A percentile compares a stretch with the other conserved stretches of the same genome.
Conservation (phyloP, 331 rosid species). For the Ulmus americana region DNA sequence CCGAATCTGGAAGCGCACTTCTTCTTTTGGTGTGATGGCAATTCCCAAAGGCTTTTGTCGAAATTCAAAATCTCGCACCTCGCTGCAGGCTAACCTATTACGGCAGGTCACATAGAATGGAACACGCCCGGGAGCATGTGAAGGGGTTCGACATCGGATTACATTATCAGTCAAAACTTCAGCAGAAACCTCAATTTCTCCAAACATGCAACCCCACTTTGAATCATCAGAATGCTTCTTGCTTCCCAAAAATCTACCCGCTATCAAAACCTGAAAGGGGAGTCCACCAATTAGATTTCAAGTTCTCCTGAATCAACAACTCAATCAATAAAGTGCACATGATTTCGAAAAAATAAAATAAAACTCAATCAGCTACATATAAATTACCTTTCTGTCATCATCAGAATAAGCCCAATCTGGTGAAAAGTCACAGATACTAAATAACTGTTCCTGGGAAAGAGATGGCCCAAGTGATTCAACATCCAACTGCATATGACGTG, state of each 20-base stretch:
- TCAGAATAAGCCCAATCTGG: constrained; percentile 79
- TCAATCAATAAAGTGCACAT: constrained; percentile 9
- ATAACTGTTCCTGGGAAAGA: constrained; percentile 66
- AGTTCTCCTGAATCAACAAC: constrained; percentile 21
- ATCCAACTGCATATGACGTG: constrained; percentile 53
- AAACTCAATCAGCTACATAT: background rate
- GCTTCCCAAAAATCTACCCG: constrained; percentile 55
- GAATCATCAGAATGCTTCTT: constrained; percentile 39
- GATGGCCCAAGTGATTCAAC: constrained; percentile 55
- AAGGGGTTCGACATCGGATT: constrained; percentile 59
- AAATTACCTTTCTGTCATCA: constrained; percentile 42
- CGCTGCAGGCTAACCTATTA: constrained; percentile 74
- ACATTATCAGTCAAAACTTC: constrained; percentile 52
- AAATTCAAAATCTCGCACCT: constrained; percentile 74
- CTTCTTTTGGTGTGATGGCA: constrained; percentile 40
- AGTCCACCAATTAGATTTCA: constrained; percentile 14
- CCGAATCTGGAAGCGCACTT: constrained; percentile 37
- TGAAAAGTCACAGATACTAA: constrained; percentile 53
- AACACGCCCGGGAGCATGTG: constrained; percentile 51
- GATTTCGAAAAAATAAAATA: background rate
- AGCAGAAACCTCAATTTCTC: constrained; percentile 75
- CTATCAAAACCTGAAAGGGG: constrained; percentile 55
- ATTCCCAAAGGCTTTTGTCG: constrained; percentile 37
- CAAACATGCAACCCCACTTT: constrained; percentile 85
- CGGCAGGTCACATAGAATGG: constrained; percentile 67